These are phyloP conservation scores for Fusarium nanum DNA, from an alignment of 2,329 filamentous ascomycete genomes.

Conservation along the genomic window DNA sequence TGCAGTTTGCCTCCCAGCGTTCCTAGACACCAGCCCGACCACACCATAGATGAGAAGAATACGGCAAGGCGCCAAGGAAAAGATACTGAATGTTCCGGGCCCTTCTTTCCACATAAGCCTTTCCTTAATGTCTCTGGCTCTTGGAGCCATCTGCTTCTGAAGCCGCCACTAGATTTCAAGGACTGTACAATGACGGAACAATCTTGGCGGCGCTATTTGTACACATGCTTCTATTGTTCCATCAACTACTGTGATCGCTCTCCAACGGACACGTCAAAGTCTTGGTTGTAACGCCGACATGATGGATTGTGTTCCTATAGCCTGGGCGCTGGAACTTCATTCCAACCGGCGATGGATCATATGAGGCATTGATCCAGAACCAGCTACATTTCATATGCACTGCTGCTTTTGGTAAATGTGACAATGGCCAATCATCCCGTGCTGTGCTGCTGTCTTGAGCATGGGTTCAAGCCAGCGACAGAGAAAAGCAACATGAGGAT, in stretches of 20 bases:
- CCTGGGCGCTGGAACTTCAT: conserved; percentile 38
- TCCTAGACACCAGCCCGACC: conserved; percentile 32
- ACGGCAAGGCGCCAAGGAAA: conserved; percentile 29
- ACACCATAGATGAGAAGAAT: conserved; percentile 28
- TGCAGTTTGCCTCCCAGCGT: conserved; percentile 39
- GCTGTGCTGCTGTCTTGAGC: background rate
- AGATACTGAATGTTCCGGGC: conserved; percentile 28
- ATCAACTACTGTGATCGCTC: conserved; percentile 2
- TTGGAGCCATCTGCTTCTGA: conserved; percentile 28
- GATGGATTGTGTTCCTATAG: conserved; percentile 27
- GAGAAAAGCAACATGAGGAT: background rate
- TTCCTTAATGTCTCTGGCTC: conserved; percentile 13
- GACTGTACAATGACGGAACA: conserved; percentile 14
- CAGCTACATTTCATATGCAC: background rate
- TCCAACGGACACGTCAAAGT: conserved; percentile 18
- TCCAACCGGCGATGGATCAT: conserved; percentile 31
- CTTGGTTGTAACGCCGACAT: conserved; percentile 18
- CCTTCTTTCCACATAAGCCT: conserved; percentile 22
- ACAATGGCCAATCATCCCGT: conserved; percentile 2
- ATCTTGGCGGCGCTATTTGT: conserved; percentile 13
- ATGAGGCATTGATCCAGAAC: conserved; percentile 24
- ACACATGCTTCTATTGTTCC: conserved; percentile 29
- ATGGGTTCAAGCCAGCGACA: background rate
- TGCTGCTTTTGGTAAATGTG: conserved; percentile 11
- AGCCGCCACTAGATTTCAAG: conserved; percentile 27